Base-by-base conservation (phyloP, 2,329 filamentous ascomycete genomes). In the Capronia americana region DNA sequence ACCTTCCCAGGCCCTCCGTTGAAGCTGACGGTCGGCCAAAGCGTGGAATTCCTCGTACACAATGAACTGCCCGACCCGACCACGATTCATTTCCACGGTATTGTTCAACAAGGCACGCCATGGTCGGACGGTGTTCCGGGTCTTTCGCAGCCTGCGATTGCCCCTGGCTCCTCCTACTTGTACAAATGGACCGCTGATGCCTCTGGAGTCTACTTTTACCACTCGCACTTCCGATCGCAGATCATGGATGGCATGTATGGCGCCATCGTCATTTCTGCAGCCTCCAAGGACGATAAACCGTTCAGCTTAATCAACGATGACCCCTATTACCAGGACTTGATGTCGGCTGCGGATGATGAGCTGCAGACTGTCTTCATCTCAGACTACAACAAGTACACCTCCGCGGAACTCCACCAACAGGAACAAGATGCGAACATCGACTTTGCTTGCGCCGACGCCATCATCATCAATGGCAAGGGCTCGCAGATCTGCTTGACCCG, bases 31-130 rank as follows among this genome's bases (percentile, higher is more conserved):
- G 87, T 91, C 69, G 90, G 90, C 23, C 91, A 95, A 71, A 86
- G 84, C 0, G 77, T 95, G 7, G 76, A 92, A 54, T 86, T 93
- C 54, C 86, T 91, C 30, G 82, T 92, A 55, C 79, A 86, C 70
- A 94, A 94, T 71, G 81, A 85, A 17, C 86, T 90, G 0, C 80
- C 82, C 14, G 91, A 92, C 70, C 76, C 86, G 70, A 85, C 84
- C 11, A 90, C 89, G 38, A 81, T 93, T 4, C 91, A 94, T 75
- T 93, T 91, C 76, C 91, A 94, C 71, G 91, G 91, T 11, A 83
- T 94, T 69, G 92, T 87, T 73, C 90, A 92, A 74, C 91, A 92
- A 71, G 90, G 89, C 11, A 91, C 90, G 0, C 91, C 87, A 66
- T 83, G 84, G 65, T 92, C 92, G 88, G 91, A 94, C 73, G 91